These are phyloP conservation scores for Corylus heterophylla DNA, from an alignment of 306 rosid species.

Conservation along the genomic window DNA sequence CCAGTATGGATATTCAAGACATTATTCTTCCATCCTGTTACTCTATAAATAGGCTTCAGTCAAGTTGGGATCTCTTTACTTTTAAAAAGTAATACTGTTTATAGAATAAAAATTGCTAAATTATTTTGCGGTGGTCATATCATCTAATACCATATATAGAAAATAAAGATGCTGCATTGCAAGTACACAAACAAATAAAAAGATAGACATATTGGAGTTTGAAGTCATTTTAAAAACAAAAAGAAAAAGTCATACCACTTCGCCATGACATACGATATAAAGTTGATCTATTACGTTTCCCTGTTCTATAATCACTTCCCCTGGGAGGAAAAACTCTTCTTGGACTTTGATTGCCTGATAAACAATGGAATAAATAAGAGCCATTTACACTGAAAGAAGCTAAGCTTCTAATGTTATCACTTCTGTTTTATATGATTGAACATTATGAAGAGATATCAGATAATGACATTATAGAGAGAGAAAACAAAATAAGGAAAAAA, in stretches of 20 bases:
- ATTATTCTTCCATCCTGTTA: not conserved
- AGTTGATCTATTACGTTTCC: slow-evolving; percentile 56
- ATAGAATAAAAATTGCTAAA: not conserved
- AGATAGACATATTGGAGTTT: not conserved
- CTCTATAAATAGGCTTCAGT: not conserved
- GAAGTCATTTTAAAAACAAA: not conserved
- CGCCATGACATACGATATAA: slow-evolving; percentile 60
- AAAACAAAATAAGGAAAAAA: too few species aligned
- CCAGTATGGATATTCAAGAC: not conserved
- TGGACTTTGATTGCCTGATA: slow-evolving; percentile 52
- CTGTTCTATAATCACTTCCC: slow-evolving; percentile 57
- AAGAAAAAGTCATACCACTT: slow-evolving; percentile 46
- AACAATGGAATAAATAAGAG: slow-evolving; percentile 17
- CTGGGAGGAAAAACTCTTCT: slow-evolving; percentile 69
- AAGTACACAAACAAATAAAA: not conserved
- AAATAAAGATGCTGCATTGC: not conserved
- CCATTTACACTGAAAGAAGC: slow-evolving; percentile 11
- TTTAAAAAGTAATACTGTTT: not conserved
- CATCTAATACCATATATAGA: not conserved
- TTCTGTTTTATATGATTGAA: too few species aligned
- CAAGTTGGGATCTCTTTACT: not conserved
- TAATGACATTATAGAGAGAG: not conserved
- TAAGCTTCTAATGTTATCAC: slow-evolving; percentile 2
- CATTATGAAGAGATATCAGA: too few species aligned
- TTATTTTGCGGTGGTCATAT: not conserved